A percentile compares a stretch with the other conserved stretches of the same genome.
phyloP scores from a whole-genome alignment of 352 stramenopile species.

The Globisporangium lucens region DNA sequence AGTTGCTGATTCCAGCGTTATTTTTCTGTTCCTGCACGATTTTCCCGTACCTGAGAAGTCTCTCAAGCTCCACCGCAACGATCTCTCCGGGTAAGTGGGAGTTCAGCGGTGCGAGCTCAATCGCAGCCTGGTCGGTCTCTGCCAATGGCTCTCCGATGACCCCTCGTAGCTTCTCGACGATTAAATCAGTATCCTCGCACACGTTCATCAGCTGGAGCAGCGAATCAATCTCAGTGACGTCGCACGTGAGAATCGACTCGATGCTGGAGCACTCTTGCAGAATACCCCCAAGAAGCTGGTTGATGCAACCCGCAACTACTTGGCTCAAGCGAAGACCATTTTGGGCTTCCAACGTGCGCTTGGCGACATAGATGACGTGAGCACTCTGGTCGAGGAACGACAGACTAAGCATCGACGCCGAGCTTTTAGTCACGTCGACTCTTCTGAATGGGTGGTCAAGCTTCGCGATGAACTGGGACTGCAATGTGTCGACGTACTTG shows the following conservation, averaged over 20 bases:
- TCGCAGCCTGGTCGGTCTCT: constrained; percentile 35
- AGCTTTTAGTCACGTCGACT: constrained; percentile 63
- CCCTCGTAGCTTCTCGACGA: constrained; percentile 67
- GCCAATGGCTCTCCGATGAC: constrained; percentile 48
- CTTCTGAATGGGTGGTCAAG: constrained; percentile 40
- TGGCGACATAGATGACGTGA: constrained; percentile 52
- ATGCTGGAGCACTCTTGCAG: constrained; percentile 61
- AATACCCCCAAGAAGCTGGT: constrained; percentile 59
- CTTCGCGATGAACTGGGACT: constrained; percentile 64
- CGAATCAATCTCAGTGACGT: constrained; percentile 43
- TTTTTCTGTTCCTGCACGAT: constrained; percentile 42
- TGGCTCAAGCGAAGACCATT: constrained; percentile 44
- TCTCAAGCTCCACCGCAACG: constrained; percentile 51
- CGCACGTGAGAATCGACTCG: constrained; percentile 61
- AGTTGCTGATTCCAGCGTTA: constrained; percentile 40
- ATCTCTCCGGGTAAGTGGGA: constrained; percentile 71
- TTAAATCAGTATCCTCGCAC: constrained; percentile 56
- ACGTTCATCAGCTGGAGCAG: constrained; percentile 61
- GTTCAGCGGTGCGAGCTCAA: constrained; percentile 62
- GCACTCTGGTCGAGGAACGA: constrained; percentile 49
- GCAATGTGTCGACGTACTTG: constrained; percentile 42
- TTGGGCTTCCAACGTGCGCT: constrained; percentile 30
- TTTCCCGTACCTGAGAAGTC: constrained; percentile 57
- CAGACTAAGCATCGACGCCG: constrained; percentile 40
- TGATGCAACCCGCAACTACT: constrained; percentile 63